Evolutionary conservation across 495 filamentous ascomycete species (phyloP).

Genomic region (Tuber microsphaerosporum): DNA sequence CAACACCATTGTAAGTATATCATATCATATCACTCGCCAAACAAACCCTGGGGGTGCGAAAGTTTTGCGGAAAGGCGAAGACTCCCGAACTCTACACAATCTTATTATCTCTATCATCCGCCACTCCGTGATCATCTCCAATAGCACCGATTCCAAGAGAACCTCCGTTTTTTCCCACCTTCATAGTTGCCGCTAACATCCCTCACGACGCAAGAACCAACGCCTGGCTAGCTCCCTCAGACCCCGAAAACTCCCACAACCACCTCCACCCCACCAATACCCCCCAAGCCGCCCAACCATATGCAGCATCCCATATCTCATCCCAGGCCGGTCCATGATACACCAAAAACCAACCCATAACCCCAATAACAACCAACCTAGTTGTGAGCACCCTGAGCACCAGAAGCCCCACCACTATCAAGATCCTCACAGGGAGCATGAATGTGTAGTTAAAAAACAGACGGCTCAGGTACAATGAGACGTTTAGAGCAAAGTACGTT

Average conservation of each 20-base stretch:
- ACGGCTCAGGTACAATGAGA: background rate
- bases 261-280: background rate
- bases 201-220: background rate
- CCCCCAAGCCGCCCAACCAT: background rate
- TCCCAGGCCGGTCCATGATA: constrained; percentile 2
- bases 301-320: background rate
- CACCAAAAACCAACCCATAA: background rate
- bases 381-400: background rate
- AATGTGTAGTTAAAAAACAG: background rate
- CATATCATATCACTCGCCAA: background rate
- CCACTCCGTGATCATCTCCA: background rate
- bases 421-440: background rate
- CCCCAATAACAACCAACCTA: background rate
- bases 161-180: background rate
- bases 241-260: background rate
- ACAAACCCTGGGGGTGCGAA: background rate
- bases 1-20: background rate
- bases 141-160: background rate
- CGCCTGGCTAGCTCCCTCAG: background rate
- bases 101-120: background rate
- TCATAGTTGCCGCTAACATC: background rate
- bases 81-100: background rate
- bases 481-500: background rate
- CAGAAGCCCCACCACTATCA: background rate
- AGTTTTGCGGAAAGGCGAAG: background rate